Evolutionary conservation across 2,329 filamentous ascomycete species (phyloP), one percentile per base, ranked within the genome.

Genomic region (Xylaria sp.): DNA sequence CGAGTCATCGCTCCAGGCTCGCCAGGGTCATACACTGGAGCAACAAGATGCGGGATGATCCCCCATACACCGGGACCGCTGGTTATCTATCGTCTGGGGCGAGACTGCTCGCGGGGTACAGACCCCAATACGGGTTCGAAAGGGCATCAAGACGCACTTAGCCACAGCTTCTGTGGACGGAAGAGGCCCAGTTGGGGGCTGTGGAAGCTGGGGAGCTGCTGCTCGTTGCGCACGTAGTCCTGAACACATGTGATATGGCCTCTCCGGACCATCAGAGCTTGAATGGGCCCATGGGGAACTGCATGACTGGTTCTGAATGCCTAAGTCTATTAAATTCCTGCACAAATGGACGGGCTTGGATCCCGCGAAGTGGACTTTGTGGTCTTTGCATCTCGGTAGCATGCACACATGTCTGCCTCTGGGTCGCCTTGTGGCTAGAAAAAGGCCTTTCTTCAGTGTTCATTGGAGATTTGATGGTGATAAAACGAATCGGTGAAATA

Each of bases 401-500:
- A 37, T 52, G 55, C 54, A 44, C 49, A 10, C 34, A 35, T 59
- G 61, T 57, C 51, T 50, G 60, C 58, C 61, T 59, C 52, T 35
- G 35, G 39, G 55, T 56, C 54, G 59, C 61, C 59, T 63, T 39
- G 39, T 4, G 30, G 8, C n/a, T 8, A 18, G n/a, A 10, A 52
- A 8, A 44, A 8, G 16, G 16, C 10, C 16, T 58, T 50, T 54
- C 55, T 34, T 39, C 47, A 58, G 8, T 42, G 37, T 42, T 42
- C 37, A 42, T 58, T 57, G 55, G 61, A 54, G 34, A 34, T 30
- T 51, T 13, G 39, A 49, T 39, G 50, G n/a, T 37, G 39, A 10
- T 51, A 16, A 30, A 30, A 30, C 23, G 23, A 30, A 60, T 63
- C 61, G 61, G 61, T 63, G 61, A 63, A 49, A 30, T 30, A 35